Base-by-base conservation (phyloP, 768 basidiomycete genomes). In the Phaeolepiota aurea region DNA sequence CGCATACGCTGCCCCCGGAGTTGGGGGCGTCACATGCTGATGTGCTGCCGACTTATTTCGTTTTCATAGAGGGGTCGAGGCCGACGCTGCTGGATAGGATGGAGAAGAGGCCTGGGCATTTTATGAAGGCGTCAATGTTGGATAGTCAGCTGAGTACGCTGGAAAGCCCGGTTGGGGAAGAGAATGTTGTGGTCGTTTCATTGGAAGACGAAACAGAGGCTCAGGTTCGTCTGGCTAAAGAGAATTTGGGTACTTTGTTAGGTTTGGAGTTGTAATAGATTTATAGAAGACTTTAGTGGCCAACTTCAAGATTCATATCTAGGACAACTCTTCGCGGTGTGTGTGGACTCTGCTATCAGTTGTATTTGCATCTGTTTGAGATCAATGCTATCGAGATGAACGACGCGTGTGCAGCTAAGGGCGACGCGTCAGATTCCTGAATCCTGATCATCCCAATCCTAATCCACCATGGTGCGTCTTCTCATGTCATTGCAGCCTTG, bases 121-220 rank as follows among this genome's bases (percentile, higher is more conserved):
- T 84, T 48, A 87, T 92, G 82, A 89, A 88, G 61, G 75, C 76
- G 15, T 54, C 52, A 3, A 89, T 92, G 90, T 63, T 93, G 49
- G 80, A 82, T 38, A 82, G 83, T 47, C 90, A 93, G 64, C 49
- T 90, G 49, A 56, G 54, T 5, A 78, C 83, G 32, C 52, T 92
- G 48, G 83, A 91, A 62, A 67, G 64, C 41, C 89, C 89, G 0
- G 64, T 65, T 23, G 78, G 66, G 1, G 87, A 89, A 54, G 65
- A 71, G 3, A 81, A 73, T 0, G 80, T 87, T n/a, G 70, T 87
- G 14, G 63, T 67, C 3, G 76, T 88, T n/a, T 55, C 66, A 11
- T 49, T 79, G 23, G 66, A 71, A 30, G 67, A 65, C 37, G 51
- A 62, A n/a, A 79, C 74, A 25, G 71, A 71, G 46, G 66, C 66